phyloP scores from a whole-genome alignment of 1,284 basidiomycete genomes.

The Tilletia horrida region DNA sequence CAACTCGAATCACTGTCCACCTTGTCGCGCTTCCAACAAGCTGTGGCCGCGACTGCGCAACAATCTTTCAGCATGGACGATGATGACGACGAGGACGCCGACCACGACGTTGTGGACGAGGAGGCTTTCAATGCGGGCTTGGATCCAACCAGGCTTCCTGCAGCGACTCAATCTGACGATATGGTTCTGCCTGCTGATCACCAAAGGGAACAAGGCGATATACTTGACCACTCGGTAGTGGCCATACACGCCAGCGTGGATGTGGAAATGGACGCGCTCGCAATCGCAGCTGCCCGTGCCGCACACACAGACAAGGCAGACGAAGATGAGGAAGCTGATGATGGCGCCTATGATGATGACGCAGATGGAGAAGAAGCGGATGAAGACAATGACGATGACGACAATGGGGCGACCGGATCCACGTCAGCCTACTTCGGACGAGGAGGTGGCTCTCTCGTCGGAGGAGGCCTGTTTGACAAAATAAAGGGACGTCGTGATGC shows the following conservation, averaged over 20 bases:
- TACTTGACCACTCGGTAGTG: slow-evolving; percentile 2
- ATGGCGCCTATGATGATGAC: not conserved
- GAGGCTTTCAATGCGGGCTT: not conserved
- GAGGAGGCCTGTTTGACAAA: slow-evolving; percentile 1
- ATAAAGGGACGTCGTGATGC: no score
- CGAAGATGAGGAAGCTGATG: not conserved
- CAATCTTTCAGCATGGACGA: slow-evolving; percentile 36
- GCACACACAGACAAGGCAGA: not conserved
- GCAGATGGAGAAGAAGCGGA: slow-evolving; percentile 2
- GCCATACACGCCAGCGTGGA: not conserved
- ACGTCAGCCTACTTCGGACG: slow-evolving; percentile 12
- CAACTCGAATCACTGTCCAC: not conserved
- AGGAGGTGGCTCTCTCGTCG: not conserved
- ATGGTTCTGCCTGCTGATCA: not conserved
- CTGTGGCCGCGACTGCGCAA: slow-evolving; percentile 24
- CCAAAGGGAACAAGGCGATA: not conserved
- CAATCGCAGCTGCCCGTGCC: slow-evolving; percentile 1
- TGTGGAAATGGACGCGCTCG: not conserved
- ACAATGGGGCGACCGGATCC: not conserved
- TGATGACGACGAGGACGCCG: slow-evolving; percentile 31
- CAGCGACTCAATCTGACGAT: not conserved
- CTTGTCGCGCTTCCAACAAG: not conserved
- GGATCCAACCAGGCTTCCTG: not conserved
- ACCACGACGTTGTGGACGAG: not conserved
- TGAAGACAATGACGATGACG: not conserved